Conservation (phyloP, 768 basidiomycete species). For the Suillus cothurnatus region DNA sequence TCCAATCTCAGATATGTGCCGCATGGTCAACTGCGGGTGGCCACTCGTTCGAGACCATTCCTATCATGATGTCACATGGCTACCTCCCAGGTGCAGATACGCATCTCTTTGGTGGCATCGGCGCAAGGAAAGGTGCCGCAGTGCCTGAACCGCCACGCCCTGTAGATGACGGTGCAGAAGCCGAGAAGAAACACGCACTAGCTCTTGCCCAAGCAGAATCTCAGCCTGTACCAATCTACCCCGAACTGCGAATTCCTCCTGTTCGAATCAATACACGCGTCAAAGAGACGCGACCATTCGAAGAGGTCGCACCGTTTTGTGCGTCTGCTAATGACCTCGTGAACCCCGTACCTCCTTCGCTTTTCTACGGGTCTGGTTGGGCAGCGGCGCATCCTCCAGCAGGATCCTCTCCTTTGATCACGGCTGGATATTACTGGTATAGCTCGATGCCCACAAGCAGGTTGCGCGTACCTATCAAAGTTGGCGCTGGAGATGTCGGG, state of each 20-base stretch:
- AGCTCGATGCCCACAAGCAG: slow-evolving; percentile 83
- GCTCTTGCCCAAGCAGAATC: slow-evolving; percentile 13
- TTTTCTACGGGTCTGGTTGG: slow-evolving; percentile 97
- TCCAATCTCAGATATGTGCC: slow-evolving; percentile 86
- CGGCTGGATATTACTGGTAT: slow-evolving; percentile 87
- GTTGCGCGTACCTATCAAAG: slow-evolving; percentile 80
- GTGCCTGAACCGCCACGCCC: slow-evolving; percentile 49
- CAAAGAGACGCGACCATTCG: slow-evolving; percentile 53
- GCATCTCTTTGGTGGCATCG: slow-evolving; percentile 83
- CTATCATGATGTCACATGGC: slow-evolving; percentile 41
- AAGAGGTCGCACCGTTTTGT: slow-evolving; percentile 90
- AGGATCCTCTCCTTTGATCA: slow-evolving; percentile 49
- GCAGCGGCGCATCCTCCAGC: slow-evolving; percentile 68
- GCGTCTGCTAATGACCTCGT: slow-evolving; percentile 97
- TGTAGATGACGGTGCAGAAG: slow-evolving; percentile 34
- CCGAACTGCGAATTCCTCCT: slow-evolving; percentile 57
- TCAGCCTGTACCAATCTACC: slow-evolving; percentile 27
- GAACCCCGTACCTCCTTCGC: slow-evolving; percentile 91
- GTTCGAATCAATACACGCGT: slow-evolving; percentile 74
- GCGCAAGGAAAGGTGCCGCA: slow-evolving; percentile 72
- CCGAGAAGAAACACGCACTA: slow-evolving; percentile 26
- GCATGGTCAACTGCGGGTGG: slow-evolving; percentile 81
- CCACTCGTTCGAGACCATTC: slow-evolving; percentile 60
- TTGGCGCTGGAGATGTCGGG: slow-evolving; percentile 90
- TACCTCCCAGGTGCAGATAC: slow-evolving; percentile 40